Evolutionary conservation across 768 basidiomycete species (phyloP).

Genomic region (Gloeophyllum trabeum): DNA sequence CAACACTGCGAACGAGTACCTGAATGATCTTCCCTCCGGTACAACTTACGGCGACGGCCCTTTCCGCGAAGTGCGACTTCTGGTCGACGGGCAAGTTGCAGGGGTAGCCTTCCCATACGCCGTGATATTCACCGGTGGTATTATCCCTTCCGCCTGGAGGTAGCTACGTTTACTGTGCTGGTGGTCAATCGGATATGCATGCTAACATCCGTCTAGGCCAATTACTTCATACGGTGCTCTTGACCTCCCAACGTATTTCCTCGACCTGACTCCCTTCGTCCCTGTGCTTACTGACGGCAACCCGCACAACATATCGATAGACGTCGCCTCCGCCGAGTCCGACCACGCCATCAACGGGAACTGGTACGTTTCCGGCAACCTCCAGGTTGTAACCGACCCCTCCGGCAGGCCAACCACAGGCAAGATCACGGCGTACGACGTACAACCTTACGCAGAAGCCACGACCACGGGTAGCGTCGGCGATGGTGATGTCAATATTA

Average conservation of each 20-base stretch:
- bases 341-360: slow-evolving; percentile 59
- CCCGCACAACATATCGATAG: slow-evolving; percentile 61
- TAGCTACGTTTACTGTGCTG: slow-evolving; percentile 11
- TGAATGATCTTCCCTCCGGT: slow-evolving; percentile 39
- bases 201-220: slow-evolving; percentile 35
- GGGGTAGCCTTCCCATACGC: slow-evolving; percentile 45
- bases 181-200: background rate
- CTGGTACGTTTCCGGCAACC: slow-evolving; percentile 64
- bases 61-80: slow-evolving; percentile 50
- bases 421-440: slow-evolving; percentile 47
- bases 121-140: slow-evolving; percentile 62
- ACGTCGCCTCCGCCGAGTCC: slow-evolving; percentile 60
- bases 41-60: slow-evolving; percentile 37
- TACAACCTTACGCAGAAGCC: slow-evolving; percentile 42
- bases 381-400: slow-evolving; percentile 60
- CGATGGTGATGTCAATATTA: slow-evolving; percentile 42
- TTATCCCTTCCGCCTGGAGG: slow-evolving; percentile 64
- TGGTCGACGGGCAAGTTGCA: slow-evolving; percentile 44
- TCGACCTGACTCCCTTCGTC: slow-evolving; percentile 72
- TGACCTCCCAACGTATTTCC: slow-evolving; percentile 66
- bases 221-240: slow-evolving; percentile 70
- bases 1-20: slow-evolving; percentile 51
- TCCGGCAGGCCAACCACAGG: slow-evolving; percentile 59
- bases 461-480: slow-evolving; percentile 31
- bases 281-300: slow-evolving; percentile 56